Evolutionary conservation across 2,329 filamentous ascomycete species (phyloP).

Genomic region (Fusarium irregulare): DNA sequence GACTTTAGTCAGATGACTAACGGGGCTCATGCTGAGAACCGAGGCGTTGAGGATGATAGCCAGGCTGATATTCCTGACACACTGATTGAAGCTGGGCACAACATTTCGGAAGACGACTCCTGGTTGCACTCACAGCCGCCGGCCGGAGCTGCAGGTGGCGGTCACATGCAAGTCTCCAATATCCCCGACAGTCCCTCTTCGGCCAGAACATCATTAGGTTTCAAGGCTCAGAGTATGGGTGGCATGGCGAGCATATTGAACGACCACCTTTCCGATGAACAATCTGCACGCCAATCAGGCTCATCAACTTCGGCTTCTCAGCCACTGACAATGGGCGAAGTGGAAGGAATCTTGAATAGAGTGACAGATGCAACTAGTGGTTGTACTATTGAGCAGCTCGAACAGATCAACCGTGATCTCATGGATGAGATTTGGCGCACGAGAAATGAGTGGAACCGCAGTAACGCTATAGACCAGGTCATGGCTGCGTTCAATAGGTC

Average conservation of each 20-base stretch:
- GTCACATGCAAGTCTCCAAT: constrained; percentile 44
- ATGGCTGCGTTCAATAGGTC: constrained; percentile 79
- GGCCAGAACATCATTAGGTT: constrained; percentile 48
- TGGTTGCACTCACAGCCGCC: constrained; percentile 71
- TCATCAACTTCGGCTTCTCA: constrained; percentile 59
- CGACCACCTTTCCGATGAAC: constrained; percentile 53
- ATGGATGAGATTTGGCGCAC: constrained; percentile 91
- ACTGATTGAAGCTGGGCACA: constrained; percentile 58
- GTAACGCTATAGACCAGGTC: constrained; percentile 73
- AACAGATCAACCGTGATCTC: constrained; percentile 89
- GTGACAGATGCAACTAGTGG: constrained; percentile 77
- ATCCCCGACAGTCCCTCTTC: constrained; percentile 54
- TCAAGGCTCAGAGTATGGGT: constrained; percentile 47
- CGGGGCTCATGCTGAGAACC: constrained; percentile 65
- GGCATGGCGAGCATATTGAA: constrained; percentile 55
- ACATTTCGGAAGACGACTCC: constrained; percentile 62
- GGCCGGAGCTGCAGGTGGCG: constrained; percentile 59
- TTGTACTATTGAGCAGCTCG: constrained; percentile 90
- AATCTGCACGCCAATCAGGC: constrained; percentile 47
- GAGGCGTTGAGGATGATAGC: constrained; percentile 47
- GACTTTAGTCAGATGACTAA: constrained; percentile 78
- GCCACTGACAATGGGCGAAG: constrained; percentile 60
- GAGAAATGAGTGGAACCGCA: constrained; percentile 85
- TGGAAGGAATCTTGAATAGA: constrained; percentile 69
- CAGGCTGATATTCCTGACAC: constrained; percentile 66